These are phyloP conservation scores for Colletotrichum somersetense DNA, from an alignment of 2,329 filamentous ascomycete genomes.

Conservation along the genomic window DNA sequence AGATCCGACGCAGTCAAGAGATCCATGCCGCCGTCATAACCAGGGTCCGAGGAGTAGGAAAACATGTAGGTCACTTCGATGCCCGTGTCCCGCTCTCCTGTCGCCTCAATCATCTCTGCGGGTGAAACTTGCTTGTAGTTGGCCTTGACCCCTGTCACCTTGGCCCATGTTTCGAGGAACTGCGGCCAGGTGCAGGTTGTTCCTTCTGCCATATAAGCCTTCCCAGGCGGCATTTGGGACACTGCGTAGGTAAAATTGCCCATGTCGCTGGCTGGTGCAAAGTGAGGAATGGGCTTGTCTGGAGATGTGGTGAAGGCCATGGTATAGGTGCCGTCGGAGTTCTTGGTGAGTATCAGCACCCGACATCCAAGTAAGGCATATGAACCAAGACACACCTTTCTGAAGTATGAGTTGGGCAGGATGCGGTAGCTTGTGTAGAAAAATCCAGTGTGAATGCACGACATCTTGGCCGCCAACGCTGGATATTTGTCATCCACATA, in stretches of 20 bases:
- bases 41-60: conserved; percentile 59
- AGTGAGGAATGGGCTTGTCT: conserved; percentile 55
- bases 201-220: conserved; percentile 62
- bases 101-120: conserved; percentile 55
- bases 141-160: conserved; percentile 50
- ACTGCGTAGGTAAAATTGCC: conserved; percentile 63
- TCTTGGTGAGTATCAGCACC: conserved; percentile 45
- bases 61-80: conserved; percentile 62
- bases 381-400: conserved; percentile 53
- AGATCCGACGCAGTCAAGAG: conserved; percentile 60
- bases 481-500: conserved; percentile 60
- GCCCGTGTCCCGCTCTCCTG: conserved; percentile 56
- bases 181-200: conserved; percentile 61
- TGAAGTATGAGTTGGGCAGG: conserved; percentile 59
- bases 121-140: conserved; percentile 56
- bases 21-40: conserved; percentile 62
- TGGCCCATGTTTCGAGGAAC: conserved; percentile 58
- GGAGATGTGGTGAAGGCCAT: conserved; percentile 62
- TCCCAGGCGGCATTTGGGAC: conserved; percentile 62
- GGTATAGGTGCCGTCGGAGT: conserved; percentile 56
- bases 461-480: conserved; percentile 61
- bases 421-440: conserved; percentile 63
- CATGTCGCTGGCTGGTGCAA: conserved; percentile 61
- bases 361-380: background rate
- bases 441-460: conserved; percentile 63